Evolutionary conservation across 305 asterid genomes (phyloP), one percentile per base, ranked within the genome.

Genomic region (Rubia peregrina): DNA sequence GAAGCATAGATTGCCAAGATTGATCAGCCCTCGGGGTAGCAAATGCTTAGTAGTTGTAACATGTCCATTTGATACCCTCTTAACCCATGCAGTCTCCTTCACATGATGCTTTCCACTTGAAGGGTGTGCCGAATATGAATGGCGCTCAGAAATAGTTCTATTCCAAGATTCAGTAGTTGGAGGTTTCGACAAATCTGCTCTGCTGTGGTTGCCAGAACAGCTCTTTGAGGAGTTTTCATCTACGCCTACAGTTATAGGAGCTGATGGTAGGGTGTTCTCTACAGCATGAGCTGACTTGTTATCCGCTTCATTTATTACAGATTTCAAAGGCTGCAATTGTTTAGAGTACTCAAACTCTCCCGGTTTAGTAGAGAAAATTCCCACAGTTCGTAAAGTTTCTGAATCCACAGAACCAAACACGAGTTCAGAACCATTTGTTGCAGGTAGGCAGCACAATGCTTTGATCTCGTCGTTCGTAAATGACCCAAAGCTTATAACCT

Each of bases 1-100:
- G 82, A 90, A 90, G 82, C 97, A 90, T 33, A 90, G 80, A 77
- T 90, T 90, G 79, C 96, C 97, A 82, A 86, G 75, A 81, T 89
- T 90, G 79, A 86, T 88, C 79, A 90, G 83, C 55, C 97, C 97
- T 51, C 97, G 88, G 80, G 97, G 94, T 70, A 83, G 72, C 71
- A 87, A 87, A 72, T 62, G 73, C 75, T 70, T 77, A 55, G 74
- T 78, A 71, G 75, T 69, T 67, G 68, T 69, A 80, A 33, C 75
- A 77, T 78, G 49, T 77, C 83, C 75, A 73, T 79, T 82, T 73
- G 83, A 73, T 75, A 73, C 80, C 76, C 75, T 60, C 63, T 67
- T 69, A 70, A 81, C 69, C 36, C 66, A 77, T 65, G 67, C 69
- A 65, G 70, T 75, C 68, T 69, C 77, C 65, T 46, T 21, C 60